A percentile compares a stretch with the other conserved stretches of the same genome.
Conservation (phyloP, 1,284 basidiomycete genomes). For the Calocybe gambosa region DNA sequence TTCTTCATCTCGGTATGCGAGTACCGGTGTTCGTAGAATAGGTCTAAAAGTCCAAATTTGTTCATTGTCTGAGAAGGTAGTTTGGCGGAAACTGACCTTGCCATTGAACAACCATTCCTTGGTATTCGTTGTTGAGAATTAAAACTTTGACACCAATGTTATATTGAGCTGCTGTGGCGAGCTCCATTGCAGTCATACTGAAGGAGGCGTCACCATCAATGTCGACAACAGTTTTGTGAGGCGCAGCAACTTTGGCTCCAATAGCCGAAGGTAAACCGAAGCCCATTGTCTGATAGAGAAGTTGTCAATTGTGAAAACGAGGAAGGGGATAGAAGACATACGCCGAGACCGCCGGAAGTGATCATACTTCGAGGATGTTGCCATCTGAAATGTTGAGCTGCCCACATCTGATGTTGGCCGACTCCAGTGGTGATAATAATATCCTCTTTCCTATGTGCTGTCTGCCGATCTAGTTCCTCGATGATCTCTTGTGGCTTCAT, state of each 20-base stretch:
- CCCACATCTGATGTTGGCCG: slow-evolving; percentile 99
- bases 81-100: slow-evolving; percentile 56
- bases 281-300: slow-evolving; percentile 78
- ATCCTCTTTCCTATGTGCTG: slow-evolving; percentile 75
- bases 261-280: slow-evolving; percentile 93
- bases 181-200: slow-evolving; percentile 99
- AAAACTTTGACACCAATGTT: slow-evolving; percentile 93
- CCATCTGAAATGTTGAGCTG: slow-evolving; percentile 94
- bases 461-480: slow-evolving; percentile 82
- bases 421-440: slow-evolving; percentile 92
- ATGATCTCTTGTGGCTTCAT: slow-evolving; percentile 98
- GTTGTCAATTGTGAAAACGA: slow-evolving; percentile 8
- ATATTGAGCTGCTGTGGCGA: slow-evolving; percentile 88
- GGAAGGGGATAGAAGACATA: slow-evolving; percentile 29
- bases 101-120: slow-evolving; percentile 99
- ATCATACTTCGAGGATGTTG: slow-evolving; percentile 83
- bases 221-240: slow-evolving; percentile 91
- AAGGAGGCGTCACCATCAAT: slow-evolving; percentile 98
- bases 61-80: slow-evolving; percentile 5
- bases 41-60: slow-evolving; percentile 42
- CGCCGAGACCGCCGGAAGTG: slow-evolving; percentile 94
- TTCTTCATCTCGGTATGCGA: slow-evolving; percentile 94
- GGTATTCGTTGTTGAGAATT: slow-evolving; percentile 90
- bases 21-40: slow-evolving; percentile 94
- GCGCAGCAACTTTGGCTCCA: slow-evolving; percentile 94